Evolutionary conservation across 2,329 filamentous ascomycete species (phyloP).

Genomic region (Cytospora schulzeri): DNA sequence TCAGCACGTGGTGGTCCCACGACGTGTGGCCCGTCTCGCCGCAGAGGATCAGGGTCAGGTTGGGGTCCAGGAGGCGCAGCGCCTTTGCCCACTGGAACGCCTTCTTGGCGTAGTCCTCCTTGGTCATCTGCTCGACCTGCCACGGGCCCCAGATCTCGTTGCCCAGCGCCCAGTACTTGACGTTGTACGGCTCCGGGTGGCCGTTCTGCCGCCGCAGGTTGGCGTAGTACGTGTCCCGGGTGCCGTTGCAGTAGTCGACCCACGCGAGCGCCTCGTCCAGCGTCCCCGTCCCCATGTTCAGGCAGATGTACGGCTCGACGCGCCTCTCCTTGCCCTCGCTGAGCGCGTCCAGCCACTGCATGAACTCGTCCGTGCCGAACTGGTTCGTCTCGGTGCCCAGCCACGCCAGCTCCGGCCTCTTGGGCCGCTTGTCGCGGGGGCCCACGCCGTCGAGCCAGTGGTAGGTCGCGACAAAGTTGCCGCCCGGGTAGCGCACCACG

Average conservation of each 20-base stretch:
- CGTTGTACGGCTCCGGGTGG: conserved; percentile 73
- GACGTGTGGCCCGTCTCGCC: conserved; percentile 68
- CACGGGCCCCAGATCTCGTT: conserved; percentile 72
- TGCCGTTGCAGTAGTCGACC: conserved; percentile 85
- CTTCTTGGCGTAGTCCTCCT: conserved; percentile 69
- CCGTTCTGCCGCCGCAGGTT: conserved; percentile 78
- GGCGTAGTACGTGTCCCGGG: conserved; percentile 77
- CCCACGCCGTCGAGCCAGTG: conserved; percentile 82
- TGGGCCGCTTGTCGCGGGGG: conserved; percentile 68
- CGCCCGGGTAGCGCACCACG: conserved; percentile 79
- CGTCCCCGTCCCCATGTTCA: conserved; percentile 80
- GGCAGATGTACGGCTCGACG: conserved; percentile 76
- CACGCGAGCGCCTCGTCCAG: conserved; percentile 64
- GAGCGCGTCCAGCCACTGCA: conserved; percentile 75
- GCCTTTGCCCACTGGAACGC: conserved; percentile 74
- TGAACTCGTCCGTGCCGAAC: conserved; percentile 85
- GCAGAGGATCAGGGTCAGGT: conserved; percentile 70
- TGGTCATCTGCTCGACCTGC: conserved; percentile 69
- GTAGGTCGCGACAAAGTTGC: conserved; percentile 84
- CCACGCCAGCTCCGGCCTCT: conserved; percentile 76
- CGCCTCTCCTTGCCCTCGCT: conserved; percentile 60
- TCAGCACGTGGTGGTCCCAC: conserved; percentile 76
- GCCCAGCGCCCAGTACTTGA: conserved; percentile 85
- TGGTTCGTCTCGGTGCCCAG: conserved; percentile 74
- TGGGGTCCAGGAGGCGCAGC: conserved; percentile 70